A percentile compares a stretch with the other conserved stretches of the same genome.
Evolutionary conservation across 2,329 filamentous ascomycete genomes (phyloP).

Genomic region (Myriosclerotinia duriaeana): DNA sequence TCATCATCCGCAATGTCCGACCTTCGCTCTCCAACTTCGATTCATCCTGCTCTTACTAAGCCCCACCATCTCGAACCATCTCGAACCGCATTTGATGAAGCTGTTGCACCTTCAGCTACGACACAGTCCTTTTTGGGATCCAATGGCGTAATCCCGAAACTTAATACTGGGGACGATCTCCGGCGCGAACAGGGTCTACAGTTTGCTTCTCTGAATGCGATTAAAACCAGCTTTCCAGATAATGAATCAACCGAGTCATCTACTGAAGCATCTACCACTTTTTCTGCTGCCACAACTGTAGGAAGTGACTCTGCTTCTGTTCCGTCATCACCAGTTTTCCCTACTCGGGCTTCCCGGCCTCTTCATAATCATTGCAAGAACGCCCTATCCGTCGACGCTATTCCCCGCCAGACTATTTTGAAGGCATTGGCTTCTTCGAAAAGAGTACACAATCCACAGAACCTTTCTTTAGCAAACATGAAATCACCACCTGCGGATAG

Average conservation of each 20-base stretch:
- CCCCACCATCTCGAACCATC: constrained; percentile 29
- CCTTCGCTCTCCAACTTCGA: constrained; percentile 48
- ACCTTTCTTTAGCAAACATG: constrained; percentile 23
- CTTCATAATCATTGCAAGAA: constrained; percentile 37
- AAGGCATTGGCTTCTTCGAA: constrained; percentile 73
- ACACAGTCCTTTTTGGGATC: constrained; percentile 31
- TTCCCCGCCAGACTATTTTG: constrained; percentile 78
- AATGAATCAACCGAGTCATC: constrained; percentile 36
- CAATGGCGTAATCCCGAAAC: constrained; percentile 38
- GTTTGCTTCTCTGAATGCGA: constrained; percentile 44
- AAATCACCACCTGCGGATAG: constrained; percentile 27
- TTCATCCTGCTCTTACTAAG: constrained; percentile 53
- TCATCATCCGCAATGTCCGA: constrained; percentile 43
- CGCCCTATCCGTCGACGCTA: constrained; percentile 41
- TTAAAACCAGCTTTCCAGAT: constrained; percentile 32
- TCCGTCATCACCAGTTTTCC: constrained; percentile 36
- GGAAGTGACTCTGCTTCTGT: constrained; percentile 35
- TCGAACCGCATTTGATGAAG: constrained; percentile 35
- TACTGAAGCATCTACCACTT: constrained; percentile 15
- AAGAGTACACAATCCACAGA: constrained; percentile 57
- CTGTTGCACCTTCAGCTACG: constrained; percentile 26
- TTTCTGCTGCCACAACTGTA: constrained; percentile 38
- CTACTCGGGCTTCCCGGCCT: constrained; percentile 27
- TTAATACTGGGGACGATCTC: constrained; percentile 43
- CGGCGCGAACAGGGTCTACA: constrained; percentile 47